A percentile compares a stretch with the other conserved stretches of the same genome.
phyloP scores from a whole-genome alignment of 495 filamentous ascomycete genomes.

The Aspergillus ostianus region DNA sequence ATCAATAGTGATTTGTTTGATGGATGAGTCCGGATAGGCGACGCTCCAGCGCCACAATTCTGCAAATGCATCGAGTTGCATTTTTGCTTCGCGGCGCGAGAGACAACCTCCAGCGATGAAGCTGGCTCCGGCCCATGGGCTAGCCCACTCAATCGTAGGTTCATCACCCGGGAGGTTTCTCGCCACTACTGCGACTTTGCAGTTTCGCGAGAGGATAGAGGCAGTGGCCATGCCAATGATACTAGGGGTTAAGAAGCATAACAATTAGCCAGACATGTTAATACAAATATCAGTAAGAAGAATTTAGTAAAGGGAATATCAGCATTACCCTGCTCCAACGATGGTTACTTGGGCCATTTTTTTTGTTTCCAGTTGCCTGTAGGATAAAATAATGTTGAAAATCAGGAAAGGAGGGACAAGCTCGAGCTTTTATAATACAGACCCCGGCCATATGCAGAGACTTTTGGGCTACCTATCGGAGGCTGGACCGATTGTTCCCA shows the following conservation, averaged over 20 bases:
- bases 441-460: no score
- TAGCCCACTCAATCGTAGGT: background rate
- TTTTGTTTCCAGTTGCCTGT: no score
- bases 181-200: background rate
- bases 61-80: background rate
- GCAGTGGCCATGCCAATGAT: background rate
- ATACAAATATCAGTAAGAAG: background rate
- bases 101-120: background rate
- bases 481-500: no score
- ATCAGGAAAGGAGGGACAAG: no score
- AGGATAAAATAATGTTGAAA: no score
- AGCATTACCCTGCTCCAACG: background rate
- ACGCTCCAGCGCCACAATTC: background rate
- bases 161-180: background rate
- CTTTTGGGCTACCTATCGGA: no score
- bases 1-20: background rate
- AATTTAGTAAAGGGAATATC: background rate
- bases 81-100: background rate
- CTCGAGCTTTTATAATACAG: no score
- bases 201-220: background rate
- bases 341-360: background rate
- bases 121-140: background rate
- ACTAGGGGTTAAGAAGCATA: background rate
- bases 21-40: background rate
- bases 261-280: no score